Percentiles rank a stretch among this genome's conserved stretches.
Evolutionary conservation across 2,329 filamentous ascomycete genomes (phyloP).

Genomic region (Fusarium abutilonis): DNA sequence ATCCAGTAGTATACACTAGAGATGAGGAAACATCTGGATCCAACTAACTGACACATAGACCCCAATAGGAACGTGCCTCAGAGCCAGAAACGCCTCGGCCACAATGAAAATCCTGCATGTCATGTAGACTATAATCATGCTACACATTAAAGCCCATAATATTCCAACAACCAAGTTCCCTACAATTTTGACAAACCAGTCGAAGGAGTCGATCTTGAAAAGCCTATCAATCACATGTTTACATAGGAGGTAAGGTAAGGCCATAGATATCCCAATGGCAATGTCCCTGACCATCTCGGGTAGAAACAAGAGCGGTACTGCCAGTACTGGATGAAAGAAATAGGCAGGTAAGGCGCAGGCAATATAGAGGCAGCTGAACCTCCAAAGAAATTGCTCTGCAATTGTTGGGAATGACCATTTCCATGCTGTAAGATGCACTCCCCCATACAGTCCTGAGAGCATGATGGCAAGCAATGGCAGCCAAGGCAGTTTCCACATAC

Average conservation of each 20-base stretch:
- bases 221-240: too few relatives aligned
- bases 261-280: too few relatives aligned
- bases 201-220: too few relatives aligned
- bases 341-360: neutral
- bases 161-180: too few relatives aligned
- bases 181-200: too few relatives aligned
- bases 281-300: too few relatives aligned
- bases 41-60: slow-evolving; percentile 6
- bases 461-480: neutral
- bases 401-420: neutral
- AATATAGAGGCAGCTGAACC: neutral
- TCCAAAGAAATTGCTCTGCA: neutral
- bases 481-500: neutral
- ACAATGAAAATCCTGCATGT: slow-evolving; percentile 3
- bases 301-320: too few relatives aligned
- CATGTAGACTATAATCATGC: neutral
- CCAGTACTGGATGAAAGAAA: too few relatives aligned
- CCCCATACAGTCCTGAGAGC: neutral
- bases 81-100: neutral
- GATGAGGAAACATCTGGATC: slow-evolving; percentile 15
- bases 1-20: neutral
- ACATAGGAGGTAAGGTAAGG: too few relatives aligned
- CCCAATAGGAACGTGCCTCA: slow-evolving; percentile 12
- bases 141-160: too few relatives aligned
- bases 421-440: neutral